Evolutionary conservation across 2,329 filamentous ascomycete species (phyloP).

Genomic region (Berkeleyomyces basicola): DNA sequence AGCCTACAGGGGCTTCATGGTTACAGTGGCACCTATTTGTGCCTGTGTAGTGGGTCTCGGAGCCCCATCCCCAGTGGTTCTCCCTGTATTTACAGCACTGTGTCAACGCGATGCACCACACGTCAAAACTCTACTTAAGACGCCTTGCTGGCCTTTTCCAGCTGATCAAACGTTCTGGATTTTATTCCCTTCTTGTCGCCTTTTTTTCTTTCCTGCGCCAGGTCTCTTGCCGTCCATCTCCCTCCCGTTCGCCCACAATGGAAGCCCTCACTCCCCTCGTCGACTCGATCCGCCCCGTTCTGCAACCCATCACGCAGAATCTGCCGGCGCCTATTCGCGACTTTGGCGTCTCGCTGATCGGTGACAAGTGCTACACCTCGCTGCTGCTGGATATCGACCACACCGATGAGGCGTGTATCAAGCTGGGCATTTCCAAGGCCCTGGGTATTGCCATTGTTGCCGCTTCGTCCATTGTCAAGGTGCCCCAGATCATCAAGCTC

Average conservation of each 20-base stretch:
- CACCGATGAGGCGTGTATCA: slow-evolving; percentile 61
- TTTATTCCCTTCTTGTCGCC: background rate
- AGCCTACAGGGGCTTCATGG: background rate
- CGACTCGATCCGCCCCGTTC: slow-evolving; percentile 42
- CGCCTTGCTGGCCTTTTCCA: slow-evolving; percentile 4
- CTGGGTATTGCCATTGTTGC: slow-evolving; percentile 88
- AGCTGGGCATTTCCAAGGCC: slow-evolving; percentile 79
- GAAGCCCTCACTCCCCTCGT: slow-evolving; percentile 25
- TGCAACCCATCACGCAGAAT: slow-evolving; percentile 54
- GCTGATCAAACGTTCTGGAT: background rate
- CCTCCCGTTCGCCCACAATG: background rate
- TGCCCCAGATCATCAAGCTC: slow-evolving; percentile 92
- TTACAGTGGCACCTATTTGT: no score
- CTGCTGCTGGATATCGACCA: slow-evolving; percentile 75
- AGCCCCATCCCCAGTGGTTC: background rate
- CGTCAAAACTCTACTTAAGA: background rate
- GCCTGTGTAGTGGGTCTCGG: background rate
- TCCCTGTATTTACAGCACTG: background rate
- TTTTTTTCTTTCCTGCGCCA: background rate
- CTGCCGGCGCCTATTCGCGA: slow-evolving; percentile 61
- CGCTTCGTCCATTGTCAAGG: slow-evolving; percentile 81
- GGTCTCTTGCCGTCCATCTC: background rate
- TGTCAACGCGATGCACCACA: background rate
- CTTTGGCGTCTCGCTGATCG: slow-evolving; percentile 63
- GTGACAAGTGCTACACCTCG: slow-evolving; percentile 66